Evolutionary conservation across 2,329 filamentous ascomycete genomes (phyloP).

Genomic region (Exophiala dermatitidis): DNA sequence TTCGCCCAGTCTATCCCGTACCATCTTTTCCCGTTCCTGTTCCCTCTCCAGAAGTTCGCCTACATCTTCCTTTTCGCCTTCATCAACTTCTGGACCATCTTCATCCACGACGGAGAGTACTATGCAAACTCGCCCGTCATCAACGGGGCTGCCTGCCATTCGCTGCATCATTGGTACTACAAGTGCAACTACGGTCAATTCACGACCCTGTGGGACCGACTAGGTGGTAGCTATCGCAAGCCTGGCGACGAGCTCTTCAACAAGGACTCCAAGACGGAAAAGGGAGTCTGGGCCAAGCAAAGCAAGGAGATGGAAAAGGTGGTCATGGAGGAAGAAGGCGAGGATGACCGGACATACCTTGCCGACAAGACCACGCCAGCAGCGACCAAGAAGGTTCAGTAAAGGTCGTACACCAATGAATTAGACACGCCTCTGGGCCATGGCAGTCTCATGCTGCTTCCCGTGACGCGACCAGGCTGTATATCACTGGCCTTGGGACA

Average conservation of each 20-base stretch:
- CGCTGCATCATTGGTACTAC: constrained; percentile 75
- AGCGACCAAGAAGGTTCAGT: too few relatives aligned
- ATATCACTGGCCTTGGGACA: too few relatives aligned
- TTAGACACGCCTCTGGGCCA: too few relatives aligned
- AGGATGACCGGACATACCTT: constrained; percentile 41
- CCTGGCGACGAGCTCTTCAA: constrained; percentile 80
- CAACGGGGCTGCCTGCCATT: constrained; percentile 92
- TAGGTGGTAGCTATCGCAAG: constrained; percentile 78
- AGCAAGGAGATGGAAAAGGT: constrained; percentile 67
- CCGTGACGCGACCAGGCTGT: too few relatives aligned
- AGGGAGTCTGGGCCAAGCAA: constrained; percentile 73
- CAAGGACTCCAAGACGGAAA: constrained; percentile 76
- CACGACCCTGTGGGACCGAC: constrained; percentile 82
- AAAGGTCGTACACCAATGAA: too few relatives aligned
- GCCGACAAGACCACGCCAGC: neutral
- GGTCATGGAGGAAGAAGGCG: constrained; percentile 64
- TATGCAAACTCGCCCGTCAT: constrained; percentile 82
- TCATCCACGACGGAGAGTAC: constrained; percentile 95
- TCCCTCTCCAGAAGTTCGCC: constrained; percentile 84
- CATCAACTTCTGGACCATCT: constrained; percentile 94
- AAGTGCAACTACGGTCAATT: constrained; percentile 94
- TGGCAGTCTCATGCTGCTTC: too few relatives aligned
- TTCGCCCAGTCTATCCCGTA: constrained; percentile 85
- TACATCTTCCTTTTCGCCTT: constrained; percentile 82
- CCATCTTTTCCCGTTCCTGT: constrained; percentile 86